Evolutionary conservation across 208 protist genomes (phyloP), one percentile per base, ranked within the genome.

Genomic region (Trypanosomatidae sp.): DNA sequence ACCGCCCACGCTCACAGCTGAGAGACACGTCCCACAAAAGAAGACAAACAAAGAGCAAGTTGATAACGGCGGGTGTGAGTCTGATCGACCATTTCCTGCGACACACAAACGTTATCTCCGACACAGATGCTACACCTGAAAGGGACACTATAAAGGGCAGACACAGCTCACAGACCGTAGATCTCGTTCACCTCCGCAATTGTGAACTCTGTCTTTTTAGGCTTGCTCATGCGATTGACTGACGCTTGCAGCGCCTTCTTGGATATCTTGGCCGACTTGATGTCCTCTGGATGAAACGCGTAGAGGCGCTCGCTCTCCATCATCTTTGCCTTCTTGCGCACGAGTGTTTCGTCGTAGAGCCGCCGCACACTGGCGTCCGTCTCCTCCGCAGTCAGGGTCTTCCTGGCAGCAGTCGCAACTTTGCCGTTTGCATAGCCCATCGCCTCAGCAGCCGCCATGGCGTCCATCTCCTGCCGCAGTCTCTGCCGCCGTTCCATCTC

Each of bases 101-200:
- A 44, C 13, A 64, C 39, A 65, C 9, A 33, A 7, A 22, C 59
- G 17, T 28, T 25, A 39, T 17, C 33, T 15, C 19, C 33, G 22
- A 44, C 7, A 55, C 5, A 39, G 36, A 59, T 43, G 30, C 2
- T 30, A 49, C 41, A 39, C 25, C 10, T 39, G 36, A 39, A 39
- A 36, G 19, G n/a, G 52, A 19, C 60, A 68, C 36, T 17, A 46
- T 19, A 67, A 71, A 49, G n/a, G 33, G 10, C 3, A n/a, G 36
- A 28, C 1, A 39, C 44, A n/a, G 9, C n/a, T 75, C 66, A 74
- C 19, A 95, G 73, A 33, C 88, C 92, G 56, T 97, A 97, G 19
- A 94, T 87, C 64, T 90, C 91, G 81, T 97, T 97, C 46, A 95
- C 83, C 58, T 97, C 92, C 10, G 79, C 90, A 3, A 84, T 82